Evolutionary conservation across 2,329 filamentous ascomycete species (phyloP).

Genomic region (Myrmaecium sp.): DNA sequence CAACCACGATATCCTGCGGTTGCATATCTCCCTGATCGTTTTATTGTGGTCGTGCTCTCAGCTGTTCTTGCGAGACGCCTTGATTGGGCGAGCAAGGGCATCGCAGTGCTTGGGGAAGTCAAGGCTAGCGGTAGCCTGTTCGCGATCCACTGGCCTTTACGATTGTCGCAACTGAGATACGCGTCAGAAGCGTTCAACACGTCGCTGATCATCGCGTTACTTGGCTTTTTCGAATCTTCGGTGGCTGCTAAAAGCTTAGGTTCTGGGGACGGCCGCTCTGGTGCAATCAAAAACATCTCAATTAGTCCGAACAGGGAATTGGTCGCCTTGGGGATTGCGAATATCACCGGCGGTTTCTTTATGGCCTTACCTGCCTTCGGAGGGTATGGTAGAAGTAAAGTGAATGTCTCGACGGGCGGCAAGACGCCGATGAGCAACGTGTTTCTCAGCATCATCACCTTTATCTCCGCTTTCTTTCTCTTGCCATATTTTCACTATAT

Average conservation of each 20-base stretch:
- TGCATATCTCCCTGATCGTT: constrained; percentile 82
- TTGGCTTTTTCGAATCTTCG: constrained; percentile 97
- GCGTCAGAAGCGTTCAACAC: constrained; percentile 79
- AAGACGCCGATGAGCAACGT: constrained; percentile 89
- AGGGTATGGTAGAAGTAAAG: constrained; percentile 88
- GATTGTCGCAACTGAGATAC: constrained; percentile 57
- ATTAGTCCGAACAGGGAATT: constrained; percentile 86
- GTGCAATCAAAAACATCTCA: constrained; percentile 60
- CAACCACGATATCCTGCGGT: constrained; percentile 65
- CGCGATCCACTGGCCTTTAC: constrained; percentile 73
- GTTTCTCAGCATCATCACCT: constrained; percentile 64
- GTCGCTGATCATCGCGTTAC: constrained; percentile 77
- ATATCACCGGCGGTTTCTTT: constrained; percentile 81
- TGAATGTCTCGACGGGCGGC: constrained; percentile 82
- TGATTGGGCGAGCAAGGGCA: constrained; percentile 61
- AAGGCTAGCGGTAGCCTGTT: constrained; percentile 62
- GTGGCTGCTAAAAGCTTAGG: constrained; percentile 87
- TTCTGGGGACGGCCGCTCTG: constrained; percentile 32
- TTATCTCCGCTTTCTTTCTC: constrained; percentile 65
- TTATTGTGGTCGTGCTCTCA: constrained; percentile 72
- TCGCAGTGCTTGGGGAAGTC: constrained; percentile 70
- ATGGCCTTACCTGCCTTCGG: constrained; percentile 89
- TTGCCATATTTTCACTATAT: constrained; percentile 89
- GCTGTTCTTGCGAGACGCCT: constrained; percentile 63
- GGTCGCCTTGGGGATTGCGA: constrained; percentile 77